These are phyloP conservation scores for Draba incana DNA, from an alignment of 345 rosid species.

Conservation along the genomic window DNA sequence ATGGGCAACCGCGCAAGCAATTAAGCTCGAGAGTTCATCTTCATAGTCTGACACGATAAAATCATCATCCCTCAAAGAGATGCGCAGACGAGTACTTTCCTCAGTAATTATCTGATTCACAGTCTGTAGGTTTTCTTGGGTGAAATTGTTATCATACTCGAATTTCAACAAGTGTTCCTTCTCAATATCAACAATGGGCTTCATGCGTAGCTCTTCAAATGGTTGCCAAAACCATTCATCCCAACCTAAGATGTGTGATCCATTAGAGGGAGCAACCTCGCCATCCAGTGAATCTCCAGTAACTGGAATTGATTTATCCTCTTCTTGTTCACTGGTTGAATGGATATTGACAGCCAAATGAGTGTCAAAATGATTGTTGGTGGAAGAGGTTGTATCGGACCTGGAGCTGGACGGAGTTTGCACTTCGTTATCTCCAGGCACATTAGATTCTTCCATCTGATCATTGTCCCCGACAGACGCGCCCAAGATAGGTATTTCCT, in stretches of 20 bases:
- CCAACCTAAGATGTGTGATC: constrained; percentile 48
- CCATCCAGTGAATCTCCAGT: constrained; percentile 40
- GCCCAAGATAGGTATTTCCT: constrained; percentile 51
- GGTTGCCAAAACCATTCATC: constrained; percentile 93
- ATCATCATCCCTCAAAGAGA: constrained; percentile 58
- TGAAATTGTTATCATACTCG: constrained; percentile 48
- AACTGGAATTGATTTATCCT: constrained; percentile 48
- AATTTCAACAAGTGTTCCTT: constrained; percentile 61
- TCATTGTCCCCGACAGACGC: constrained; percentile 38
- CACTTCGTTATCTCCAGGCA: constrained; percentile 39
- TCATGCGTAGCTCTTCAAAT: constrained; percentile 64
- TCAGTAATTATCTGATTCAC: constrained; percentile 64
- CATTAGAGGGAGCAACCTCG: constrained; percentile 40
- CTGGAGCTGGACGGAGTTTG: constrained; percentile 30
- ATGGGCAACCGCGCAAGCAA: constrained; percentile 78
- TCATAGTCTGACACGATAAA: constrained; percentile 80
- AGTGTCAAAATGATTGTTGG: constrained; percentile 30
- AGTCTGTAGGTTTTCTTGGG: constrained; percentile 49
- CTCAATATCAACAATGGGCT: constrained; percentile 57
- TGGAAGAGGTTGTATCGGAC: constrained; percentile 14
- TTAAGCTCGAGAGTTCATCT: constrained; percentile 88
- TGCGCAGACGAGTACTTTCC: constrained; percentile 76
- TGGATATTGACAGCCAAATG: constrained; percentile 37
- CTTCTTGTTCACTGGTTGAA: constrained; percentile 34
- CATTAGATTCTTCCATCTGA: constrained; percentile 28